Evolutionary conservation across 441 rosid genomes (phyloP), one percentile per base, ranked within the genome.

Genomic region (Biscutella auriculata): DNA sequence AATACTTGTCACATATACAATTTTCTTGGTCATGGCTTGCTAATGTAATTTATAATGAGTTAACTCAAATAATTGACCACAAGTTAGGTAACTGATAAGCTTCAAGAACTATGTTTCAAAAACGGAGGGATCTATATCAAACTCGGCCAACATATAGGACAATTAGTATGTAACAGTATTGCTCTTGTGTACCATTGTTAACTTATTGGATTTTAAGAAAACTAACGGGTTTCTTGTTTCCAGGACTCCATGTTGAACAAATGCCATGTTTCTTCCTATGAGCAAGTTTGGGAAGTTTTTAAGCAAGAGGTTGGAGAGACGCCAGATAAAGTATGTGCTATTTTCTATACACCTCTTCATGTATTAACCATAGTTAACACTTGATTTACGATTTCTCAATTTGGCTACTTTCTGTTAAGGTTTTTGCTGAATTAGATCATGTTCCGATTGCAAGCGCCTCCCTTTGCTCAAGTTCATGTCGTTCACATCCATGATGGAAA

Each of bases 401-500:
- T 9, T 43, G 62, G 25, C 13, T 16, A n/a, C 12, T 0, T 6
- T 47, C 6, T 69, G 55, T 41, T 21, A 29, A 88, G 97, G 71
- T 88, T 27, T 93, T 86, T 57, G 67, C 68, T 35, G 92, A 93
- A 28, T 87, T 93, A 71, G 87, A 93, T 62, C 88, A 92, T 53
- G 85, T 77, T 71, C 97, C 97, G 1, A 76, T 93, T 54, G 98
- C 97, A 44, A 93, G 97, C 75, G 97, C 98, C 70, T 88, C 98
- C 57, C 92, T 93, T 50, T n/a, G 98, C 98, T 46, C 97, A 93
- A 87, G 97, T 93, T 75, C 99, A 93, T 79, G 86, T 85, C 71
- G 97, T 97, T 57, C 75, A 60, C 16, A 84, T 79, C 1, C 76
- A 23, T 53, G 86, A 75, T 53, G 96, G 96, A 26, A 70, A 68